Evolutionary conservation across 2,329 filamentous ascomycete genomes (phyloP).

Genomic region (Colletotrichum spinosum): DNA sequence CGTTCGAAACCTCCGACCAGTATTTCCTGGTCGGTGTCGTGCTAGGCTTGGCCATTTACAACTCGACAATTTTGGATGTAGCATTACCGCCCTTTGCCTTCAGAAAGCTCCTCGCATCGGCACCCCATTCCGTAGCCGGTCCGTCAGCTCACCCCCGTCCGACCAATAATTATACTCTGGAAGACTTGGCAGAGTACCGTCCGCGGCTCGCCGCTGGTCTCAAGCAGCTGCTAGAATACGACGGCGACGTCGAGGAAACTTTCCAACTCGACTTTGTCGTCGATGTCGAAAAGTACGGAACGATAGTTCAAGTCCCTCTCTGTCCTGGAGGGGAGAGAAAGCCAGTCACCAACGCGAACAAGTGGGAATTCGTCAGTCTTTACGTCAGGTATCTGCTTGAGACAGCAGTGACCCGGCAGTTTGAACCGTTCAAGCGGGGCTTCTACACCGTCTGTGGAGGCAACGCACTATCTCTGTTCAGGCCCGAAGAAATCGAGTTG

Average conservation of each 20-base stretch:
- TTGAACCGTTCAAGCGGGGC: slow-evolving; percentile 92
- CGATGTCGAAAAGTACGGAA: slow-evolving; percentile 82
- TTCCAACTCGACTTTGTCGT: slow-evolving; percentile 88
- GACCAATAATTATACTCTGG: slow-evolving; percentile 78
- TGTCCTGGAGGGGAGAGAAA: slow-evolving; percentile 78
- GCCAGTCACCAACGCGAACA: slow-evolving; percentile 85
- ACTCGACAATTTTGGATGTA: slow-evolving; percentile 91
- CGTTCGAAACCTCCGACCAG: slow-evolving; percentile 91
- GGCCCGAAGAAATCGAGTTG: slow-evolving; percentile 91
- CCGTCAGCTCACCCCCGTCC: slow-evolving; percentile 68
- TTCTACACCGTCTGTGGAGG: slow-evolving; percentile 94
- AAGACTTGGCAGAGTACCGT: slow-evolving; percentile 85
- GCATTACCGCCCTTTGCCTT: slow-evolving; percentile 91
- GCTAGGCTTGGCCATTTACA: slow-evolving; percentile 91
- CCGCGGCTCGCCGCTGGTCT: slow-evolving; percentile 82
- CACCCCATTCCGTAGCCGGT: slow-evolving; percentile 69
- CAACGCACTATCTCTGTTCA: slow-evolving; percentile 87
- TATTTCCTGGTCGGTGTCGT: slow-evolving; percentile 92
- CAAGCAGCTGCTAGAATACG: slow-evolving; percentile 81
- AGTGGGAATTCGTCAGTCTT: slow-evolving; percentile 86
- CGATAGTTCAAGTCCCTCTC: slow-evolving; percentile 73
- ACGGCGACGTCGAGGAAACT: slow-evolving; percentile 83
- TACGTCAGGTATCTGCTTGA: slow-evolving; percentile 87
- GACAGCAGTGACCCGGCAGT: slow-evolving; percentile 81
- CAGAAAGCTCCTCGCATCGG: slow-evolving; percentile 84